These are phyloP conservation scores for Juncus effusus DNA, from an alignment of 176 grass and related monocot genomes.

Conservation along the genomic window DNA sequence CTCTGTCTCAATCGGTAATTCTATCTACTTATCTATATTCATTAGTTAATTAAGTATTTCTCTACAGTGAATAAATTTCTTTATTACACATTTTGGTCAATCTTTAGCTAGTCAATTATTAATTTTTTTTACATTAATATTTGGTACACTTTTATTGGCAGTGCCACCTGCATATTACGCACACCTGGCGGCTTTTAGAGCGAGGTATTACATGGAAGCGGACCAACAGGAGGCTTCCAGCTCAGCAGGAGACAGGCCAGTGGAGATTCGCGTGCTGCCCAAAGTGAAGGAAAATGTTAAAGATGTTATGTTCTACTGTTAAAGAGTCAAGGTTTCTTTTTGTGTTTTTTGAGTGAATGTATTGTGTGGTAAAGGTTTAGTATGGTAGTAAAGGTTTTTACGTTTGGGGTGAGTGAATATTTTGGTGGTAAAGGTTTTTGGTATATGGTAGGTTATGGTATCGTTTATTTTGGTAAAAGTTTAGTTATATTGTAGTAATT, in stretches of 20 bases:
- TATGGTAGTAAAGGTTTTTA: not conserved
- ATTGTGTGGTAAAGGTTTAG: not conserved
- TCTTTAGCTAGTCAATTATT: not conserved
- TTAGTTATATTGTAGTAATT: too few species aligned
- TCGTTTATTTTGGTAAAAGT: too few species aligned
- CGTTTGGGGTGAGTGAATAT: not conserved
- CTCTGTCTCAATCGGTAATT: slow-evolving; percentile 75
- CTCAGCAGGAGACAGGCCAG: slow-evolving; percentile 25
- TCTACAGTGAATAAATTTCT: not conserved
- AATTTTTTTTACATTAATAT: not conserved
- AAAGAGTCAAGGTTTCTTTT: slow-evolving; percentile 1
- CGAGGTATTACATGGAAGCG: slow-evolving; percentile 54
- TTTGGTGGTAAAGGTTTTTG: not conserved
- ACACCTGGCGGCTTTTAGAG: slow-evolving; percentile 65
- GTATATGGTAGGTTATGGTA: not conserved
- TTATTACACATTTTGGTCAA: not conserved
- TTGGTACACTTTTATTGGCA: slow-evolving; percentile 26
- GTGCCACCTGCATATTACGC: slow-evolving; percentile 85
- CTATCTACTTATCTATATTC: not conserved
- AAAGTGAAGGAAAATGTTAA: slow-evolving; percentile 64
- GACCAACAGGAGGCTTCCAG: slow-evolving; percentile 45
- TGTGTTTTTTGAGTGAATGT: too few species aligned
- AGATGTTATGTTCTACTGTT: slow-evolving; percentile 85
- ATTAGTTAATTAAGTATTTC: not conserved
- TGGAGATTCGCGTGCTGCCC: slow-evolving; percentile 52